Evolutionary conservation across 176 grass and related monocot genomes (phyloP).

Genomic region (Dactylis glomerata): DNA sequence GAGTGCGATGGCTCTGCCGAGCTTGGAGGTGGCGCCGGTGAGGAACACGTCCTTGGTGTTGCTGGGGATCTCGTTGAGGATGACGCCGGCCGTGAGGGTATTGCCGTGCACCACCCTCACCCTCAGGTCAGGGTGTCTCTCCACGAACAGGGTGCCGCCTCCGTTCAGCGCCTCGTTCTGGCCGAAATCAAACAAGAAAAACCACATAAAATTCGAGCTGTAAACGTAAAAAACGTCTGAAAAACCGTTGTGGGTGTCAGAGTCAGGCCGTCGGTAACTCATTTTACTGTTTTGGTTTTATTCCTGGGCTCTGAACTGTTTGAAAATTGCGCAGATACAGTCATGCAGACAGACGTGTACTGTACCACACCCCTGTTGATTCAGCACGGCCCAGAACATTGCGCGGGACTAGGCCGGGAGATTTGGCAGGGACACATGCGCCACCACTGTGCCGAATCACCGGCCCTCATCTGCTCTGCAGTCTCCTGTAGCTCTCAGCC

Average conservation of each 20-base stretch:
- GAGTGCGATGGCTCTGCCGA: constrained; percentile 83
- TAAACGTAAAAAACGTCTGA: not conserved
- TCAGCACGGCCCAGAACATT: not conserved
- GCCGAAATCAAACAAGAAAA: not conserved
- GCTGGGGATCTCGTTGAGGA: constrained; percentile 83
- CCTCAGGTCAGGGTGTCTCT: constrained; percentile 66
- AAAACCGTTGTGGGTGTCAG: not conserved
- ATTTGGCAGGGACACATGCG: not conserved
- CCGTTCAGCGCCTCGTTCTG: constrained; percentile 92
- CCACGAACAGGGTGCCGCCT: constrained; percentile 79
- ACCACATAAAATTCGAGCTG: not conserved
- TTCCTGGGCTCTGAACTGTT: not conserved
- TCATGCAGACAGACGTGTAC: not conserved
- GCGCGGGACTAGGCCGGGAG: not conserved
- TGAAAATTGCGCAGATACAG: not conserved
- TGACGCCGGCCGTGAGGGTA: constrained; percentile 89
- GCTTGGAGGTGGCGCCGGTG: constrained; percentile 91
- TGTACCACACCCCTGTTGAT: not conserved
- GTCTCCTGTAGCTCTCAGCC: not conserved
- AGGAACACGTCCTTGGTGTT: constrained; percentile 76
- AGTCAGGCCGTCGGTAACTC: too few relatives aligned
- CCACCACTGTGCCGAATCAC: not conserved
- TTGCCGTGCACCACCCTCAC: constrained; percentile 94
- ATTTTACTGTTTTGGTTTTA: not conserved
- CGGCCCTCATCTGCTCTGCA: not conserved